These are phyloP conservation scores for Tolypocladium nubicola DNA, from an alignment of 2,329 filamentous ascomycete species.

Conservation along the genomic window DNA sequence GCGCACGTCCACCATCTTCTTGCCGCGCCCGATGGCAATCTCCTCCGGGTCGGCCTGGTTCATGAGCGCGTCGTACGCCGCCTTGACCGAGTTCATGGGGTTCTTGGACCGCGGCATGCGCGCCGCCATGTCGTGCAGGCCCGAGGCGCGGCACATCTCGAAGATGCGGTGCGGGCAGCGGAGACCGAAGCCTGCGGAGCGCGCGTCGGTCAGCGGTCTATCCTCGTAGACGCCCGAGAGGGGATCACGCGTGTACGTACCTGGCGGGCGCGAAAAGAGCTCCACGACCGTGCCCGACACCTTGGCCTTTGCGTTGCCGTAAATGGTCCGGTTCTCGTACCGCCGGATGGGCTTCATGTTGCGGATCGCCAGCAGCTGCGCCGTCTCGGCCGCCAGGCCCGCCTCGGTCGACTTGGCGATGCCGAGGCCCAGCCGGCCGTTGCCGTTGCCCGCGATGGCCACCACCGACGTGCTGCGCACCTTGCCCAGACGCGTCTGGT, in stretches of 20 bases:
- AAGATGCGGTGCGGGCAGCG: constrained; percentile 87
- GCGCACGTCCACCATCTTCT: constrained; percentile 90
- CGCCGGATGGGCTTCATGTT: constrained; percentile 89
- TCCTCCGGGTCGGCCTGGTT: constrained; percentile 82
- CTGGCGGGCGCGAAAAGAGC: constrained; percentile 74
- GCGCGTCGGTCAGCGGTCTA: neutral
- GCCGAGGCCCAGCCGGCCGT: constrained; percentile 79
- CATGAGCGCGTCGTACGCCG: constrained; percentile 70
- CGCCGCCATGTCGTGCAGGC: constrained; percentile 79
- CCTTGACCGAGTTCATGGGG: constrained; percentile 97
- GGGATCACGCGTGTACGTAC: constrained; percentile 42
- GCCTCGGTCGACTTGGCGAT: constrained; percentile 78
- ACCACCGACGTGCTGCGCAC: constrained; percentile 67
- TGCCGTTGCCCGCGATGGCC: constrained; percentile 74
- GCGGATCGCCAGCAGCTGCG: constrained; percentile 69
- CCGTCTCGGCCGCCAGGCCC: constrained; percentile 57
- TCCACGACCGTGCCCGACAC: constrained; percentile 79
- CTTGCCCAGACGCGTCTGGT: constrained; percentile 96
- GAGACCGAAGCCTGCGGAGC: constrained; percentile 70
- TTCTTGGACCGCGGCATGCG: constrained; percentile 78
- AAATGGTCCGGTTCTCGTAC: constrained; percentile 90
- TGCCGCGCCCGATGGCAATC: constrained; percentile 78
- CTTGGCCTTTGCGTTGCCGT: constrained; percentile 73
- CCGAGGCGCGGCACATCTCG: constrained; percentile 81
- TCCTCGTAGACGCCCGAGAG: neutral